Evolutionary conservation across 2,329 filamentous ascomycete species (phyloP), one percentile per base, ranked within the genome.

Genomic region (Aspergillus vadensis): DNA sequence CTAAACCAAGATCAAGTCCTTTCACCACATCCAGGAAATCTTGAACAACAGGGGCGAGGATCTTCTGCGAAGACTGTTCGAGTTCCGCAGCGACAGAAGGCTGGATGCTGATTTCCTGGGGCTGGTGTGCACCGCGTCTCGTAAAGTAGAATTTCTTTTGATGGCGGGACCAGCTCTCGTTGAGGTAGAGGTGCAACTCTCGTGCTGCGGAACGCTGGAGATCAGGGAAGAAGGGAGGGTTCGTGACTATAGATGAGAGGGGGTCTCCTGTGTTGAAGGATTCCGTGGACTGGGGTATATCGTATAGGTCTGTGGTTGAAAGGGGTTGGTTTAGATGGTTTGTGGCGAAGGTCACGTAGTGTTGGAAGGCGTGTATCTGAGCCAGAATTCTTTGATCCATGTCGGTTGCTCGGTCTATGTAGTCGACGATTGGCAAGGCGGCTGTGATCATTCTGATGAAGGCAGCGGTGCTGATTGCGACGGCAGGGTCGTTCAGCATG

Each of bases 111-210:
- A 85, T 73, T 61, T 82, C 80, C 61, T 77, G 80, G 15, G 75
- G 77, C 10, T 73, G 74, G 43, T 77, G 76, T 1, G 79, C 79
- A 15, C 79, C 73, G 21, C 77, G 76, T 2, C 73, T 70, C 36
- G 68, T 74, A 32, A 85, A 78, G 66, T 78, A 84, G 62, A 84
- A 80, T 54, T 70, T 76, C 1, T 73, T 76, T 30, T 77, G 73
- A 54, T 77, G 74, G 7, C 69, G 64, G 21, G 78, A 77, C 83
- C 84, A 86, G 36, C 79, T 80, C 1, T 72, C 72, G 23, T 68
- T 70, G 17, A 86, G 65, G 43, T 78, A 77, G 1, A 77, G 69
- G 38, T 76, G 69, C 3, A 86, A 67, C 25, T 82, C 80, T 36
- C 76, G 76, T 2, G 71, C 71, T 3, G 77, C 73, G 41, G 77